Base-by-base conservation (phyloP, 352 stramenopile species). In the Phytophthora citricola region DNA sequence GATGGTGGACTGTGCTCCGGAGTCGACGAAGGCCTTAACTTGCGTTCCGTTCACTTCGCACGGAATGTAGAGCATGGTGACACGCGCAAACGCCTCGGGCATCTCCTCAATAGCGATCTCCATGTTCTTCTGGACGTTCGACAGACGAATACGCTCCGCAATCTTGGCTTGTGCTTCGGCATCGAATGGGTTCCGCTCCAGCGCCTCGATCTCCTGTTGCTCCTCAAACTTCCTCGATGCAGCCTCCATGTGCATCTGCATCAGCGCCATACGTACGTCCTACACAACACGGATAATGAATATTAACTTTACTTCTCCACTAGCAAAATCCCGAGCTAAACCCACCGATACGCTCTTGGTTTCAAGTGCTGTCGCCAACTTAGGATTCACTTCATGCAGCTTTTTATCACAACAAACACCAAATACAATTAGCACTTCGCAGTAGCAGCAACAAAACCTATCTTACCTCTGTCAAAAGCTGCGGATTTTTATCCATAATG, bases 21-120 rank as follows among this genome's bases (percentile, higher is more conserved):
- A 96, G 58, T 97, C 91, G 11, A 97, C 88, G 49, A 97, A 97
- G n/a, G 90, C 86, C 61, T 97, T 97, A 12, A 97, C 85, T 39
- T 87, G 78, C 10, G 57, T 84, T 14, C 82, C 82, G 50, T 96
- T 96, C 3, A 96, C 88, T 56, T 93, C 83, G 32, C 86, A 94
- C 14, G 81, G 74, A 38, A 96, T 93, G 66, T 97, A 97, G 34
- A 97, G 78, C 91, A 97, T 97, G 43, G 81, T 87, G 39, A 97
- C 87, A 10, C 73, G 81, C 0, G 70, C 89, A 73, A 97, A 97
- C 6, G 89, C 75, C 24, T 97, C 89, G 0, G 90, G 83, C 85
- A 95, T 95, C 51, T 94, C 85, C 51, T 95, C 88, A 27, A 96
- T 93, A 29, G 89, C 89, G 53, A 95, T 94, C 61, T 95, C 87